Evolutionary conservation across 2,329 filamentous ascomycete genomes (phyloP).

Genomic region (Cytospora schulzeri): DNA sequence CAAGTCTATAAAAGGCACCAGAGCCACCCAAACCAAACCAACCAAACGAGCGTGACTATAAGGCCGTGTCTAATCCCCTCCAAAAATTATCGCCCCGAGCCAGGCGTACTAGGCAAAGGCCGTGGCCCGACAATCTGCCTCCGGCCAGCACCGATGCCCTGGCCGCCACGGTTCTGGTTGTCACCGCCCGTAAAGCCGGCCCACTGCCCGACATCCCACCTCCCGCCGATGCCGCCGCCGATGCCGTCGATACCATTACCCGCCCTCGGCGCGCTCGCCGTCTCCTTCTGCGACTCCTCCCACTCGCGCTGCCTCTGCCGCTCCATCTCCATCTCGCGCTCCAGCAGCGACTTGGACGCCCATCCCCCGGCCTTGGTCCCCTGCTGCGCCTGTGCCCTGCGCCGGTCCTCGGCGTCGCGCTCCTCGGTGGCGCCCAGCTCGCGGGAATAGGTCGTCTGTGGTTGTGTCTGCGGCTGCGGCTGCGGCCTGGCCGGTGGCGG

Average conservation of each 20-base stretch:
- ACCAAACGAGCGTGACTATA: not conserved
- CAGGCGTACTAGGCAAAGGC: conserved; percentile 55
- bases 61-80: not conserved
- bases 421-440: conserved; percentile 61
- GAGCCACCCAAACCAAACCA: not conserved
- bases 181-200: conserved; percentile 75
- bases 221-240: conserved; percentile 66
- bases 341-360: conserved; percentile 71
- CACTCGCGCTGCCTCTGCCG: conserved; percentile 76
- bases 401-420: conserved; percentile 63
- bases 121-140: conserved; percentile 80
- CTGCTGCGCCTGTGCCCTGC: conserved; percentile 58
- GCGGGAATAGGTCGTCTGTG: conserved; percentile 47
- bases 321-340: conserved; percentile 81
- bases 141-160: conserved; percentile 69
- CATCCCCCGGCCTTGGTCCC: conserved; percentile 64
- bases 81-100: not conserved
- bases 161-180: conserved; percentile 66
- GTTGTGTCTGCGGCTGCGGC: too few species aligned
- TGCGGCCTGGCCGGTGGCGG: too few species aligned
- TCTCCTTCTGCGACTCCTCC: conserved; percentile 73
- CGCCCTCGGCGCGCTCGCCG: conserved; percentile 56
- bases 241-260: conserved; percentile 61
- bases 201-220: conserved; percentile 79
- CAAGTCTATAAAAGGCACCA: not conserved